These are phyloP conservation scores for Rhododendron vialii DNA, from an alignment of 148 eudicot genomes.

Conservation along the genomic window DNA sequence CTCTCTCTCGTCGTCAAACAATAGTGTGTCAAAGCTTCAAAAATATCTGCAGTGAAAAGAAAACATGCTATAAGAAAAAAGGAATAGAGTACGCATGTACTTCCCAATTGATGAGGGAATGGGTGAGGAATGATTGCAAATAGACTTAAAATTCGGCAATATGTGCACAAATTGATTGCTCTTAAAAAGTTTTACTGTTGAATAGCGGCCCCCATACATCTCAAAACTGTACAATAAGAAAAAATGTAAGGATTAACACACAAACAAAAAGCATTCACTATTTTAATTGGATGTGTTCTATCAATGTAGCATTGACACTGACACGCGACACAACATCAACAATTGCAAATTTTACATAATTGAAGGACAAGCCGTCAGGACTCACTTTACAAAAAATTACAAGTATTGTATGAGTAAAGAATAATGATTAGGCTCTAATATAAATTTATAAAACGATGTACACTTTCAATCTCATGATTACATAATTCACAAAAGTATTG, in stretches of 20 bases:
- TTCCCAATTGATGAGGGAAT: neutral
- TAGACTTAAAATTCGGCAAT: too few relatives aligned
- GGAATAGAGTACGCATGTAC: too few relatives aligned
- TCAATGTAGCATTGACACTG: too few relatives aligned
- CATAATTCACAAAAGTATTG: too few relatives aligned
- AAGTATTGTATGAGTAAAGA: neutral
- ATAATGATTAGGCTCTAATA: neutral
- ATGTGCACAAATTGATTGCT: neutral
- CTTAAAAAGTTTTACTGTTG: too few relatives aligned
- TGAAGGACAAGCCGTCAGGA: neutral
- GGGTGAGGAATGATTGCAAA: too few relatives aligned
- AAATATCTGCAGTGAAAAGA: neutral
- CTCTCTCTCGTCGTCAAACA: conserved; percentile 54
- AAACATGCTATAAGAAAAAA: neutral
- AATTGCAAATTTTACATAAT: too few relatives aligned
- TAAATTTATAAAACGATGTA: too few relatives aligned
- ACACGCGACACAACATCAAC: too few relatives aligned
- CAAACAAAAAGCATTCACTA: neutral
- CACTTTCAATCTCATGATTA: too few relatives aligned
- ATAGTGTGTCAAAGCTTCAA: conserved; percentile 2
- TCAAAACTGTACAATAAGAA: neutral
- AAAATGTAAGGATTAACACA: neutral
- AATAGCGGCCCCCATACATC: neutral
- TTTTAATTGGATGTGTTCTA: neutral
- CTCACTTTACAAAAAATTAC: neutral